Evolutionary conservation across 345 rosid genomes (phyloP), one percentile per base, ranked within the genome.

Genomic region (Hevea brasiliensis): DNA sequence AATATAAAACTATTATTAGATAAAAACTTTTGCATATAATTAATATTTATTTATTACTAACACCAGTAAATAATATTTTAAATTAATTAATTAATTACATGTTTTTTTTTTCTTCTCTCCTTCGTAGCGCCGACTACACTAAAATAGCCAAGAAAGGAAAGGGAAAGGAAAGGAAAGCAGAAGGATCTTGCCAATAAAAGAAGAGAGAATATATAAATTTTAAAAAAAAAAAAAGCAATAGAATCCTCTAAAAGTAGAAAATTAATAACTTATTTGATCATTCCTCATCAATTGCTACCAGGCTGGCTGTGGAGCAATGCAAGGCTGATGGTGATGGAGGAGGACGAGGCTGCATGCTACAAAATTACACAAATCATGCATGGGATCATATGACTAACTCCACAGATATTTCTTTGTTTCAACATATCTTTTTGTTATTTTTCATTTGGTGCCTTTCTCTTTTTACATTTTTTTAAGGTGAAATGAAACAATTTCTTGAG

Each of bases 251-350:
- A 78, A 76, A 82, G 76, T 27, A 18, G 65, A 78, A 76, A n/a
- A n/a, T n/a, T n/a, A 63, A 29, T 50, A 50, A 50, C 1, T 11
- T 12, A 2, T 13, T 48, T 50, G 15, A 32, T 50, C 1, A 50
- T 66, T 24, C 37, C 37, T 48, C 37, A 75, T 56, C 62, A 56
- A 64, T 9, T 35, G 24, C 24, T 65, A 68, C 21, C 61, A 61
- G 72, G 82, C 81, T 67, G 86, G 81, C 69, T 70, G 70, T 82
- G 82, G 80, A 78, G 81, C 84, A 76, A 21, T 74, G 83, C 83
- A 82, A 82, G 82, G 81, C 73, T 81, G 77, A 74, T 75, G 37
- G 77, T 42, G 75, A 48, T 29, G 26, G 65, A 59, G 44, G 37
- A 32, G 37, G 37, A 1, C 3, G 37, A 1, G 37, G 37, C 29